Conservation (phyloP, 2,329 filamentous ascomycete genomes). For the Trichoderma sp. region DNA sequence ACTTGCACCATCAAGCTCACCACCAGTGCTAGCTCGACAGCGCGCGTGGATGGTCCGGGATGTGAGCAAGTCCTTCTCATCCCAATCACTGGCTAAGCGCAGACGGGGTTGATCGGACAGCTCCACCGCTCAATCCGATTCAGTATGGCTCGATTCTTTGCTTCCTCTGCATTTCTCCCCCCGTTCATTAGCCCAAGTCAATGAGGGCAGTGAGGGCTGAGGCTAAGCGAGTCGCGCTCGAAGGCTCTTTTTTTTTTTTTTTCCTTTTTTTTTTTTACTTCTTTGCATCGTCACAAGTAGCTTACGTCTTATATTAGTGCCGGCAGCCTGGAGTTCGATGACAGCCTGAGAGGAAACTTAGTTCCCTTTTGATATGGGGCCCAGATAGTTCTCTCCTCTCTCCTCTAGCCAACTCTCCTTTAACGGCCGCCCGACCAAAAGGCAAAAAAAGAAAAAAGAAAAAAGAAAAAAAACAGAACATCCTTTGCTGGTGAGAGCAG, state of each 20-base stretch:
- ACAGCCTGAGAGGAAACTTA: background rate
- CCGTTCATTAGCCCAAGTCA: background rate
- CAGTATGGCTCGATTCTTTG: slow-evolving; percentile 10
- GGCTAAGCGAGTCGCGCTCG: slow-evolving; percentile 14
- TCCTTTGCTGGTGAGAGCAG: background rate
- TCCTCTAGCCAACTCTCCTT: background rate
- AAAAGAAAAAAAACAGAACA: background rate
- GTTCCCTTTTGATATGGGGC: background rate
- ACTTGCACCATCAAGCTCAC: background rate
- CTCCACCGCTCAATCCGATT: slow-evolving; percentile 15
- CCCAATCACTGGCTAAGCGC: slow-evolving; percentile 6
- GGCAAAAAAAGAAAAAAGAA: too few species aligned
- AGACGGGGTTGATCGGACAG: slow-evolving; percentile 11
- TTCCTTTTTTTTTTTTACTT: background rate
- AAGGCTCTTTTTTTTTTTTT: background rate
- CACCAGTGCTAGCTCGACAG: slow-evolving; percentile 13
- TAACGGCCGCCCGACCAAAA: background rate
- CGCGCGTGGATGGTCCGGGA: slow-evolving; percentile 7
- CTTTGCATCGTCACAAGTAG: background rate
- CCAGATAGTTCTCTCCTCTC: background rate
- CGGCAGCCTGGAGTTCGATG: background rate
- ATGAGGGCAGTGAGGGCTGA: background rate
- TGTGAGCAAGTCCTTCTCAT: background rate
- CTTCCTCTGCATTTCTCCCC: background rate
- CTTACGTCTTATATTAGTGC: slow-evolving; percentile 8